Evolutionary conservation across 2,329 filamentous ascomycete genomes (phyloP).

Genomic region (Calycina marina): DNA sequence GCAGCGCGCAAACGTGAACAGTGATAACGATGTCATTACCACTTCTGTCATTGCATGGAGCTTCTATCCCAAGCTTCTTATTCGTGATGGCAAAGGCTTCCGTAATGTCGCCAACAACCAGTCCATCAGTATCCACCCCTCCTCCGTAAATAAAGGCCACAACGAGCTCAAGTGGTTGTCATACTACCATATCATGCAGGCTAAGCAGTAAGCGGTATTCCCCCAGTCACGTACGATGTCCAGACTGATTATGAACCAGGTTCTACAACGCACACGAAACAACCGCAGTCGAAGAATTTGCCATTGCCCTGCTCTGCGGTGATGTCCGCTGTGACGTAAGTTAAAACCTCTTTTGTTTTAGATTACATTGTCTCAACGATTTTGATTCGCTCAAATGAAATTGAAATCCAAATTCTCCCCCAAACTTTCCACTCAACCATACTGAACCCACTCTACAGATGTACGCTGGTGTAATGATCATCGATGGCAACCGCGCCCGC

Average conservation of each 20-base stretch:
- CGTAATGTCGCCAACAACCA: conserved; percentile 91
- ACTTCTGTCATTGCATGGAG: conserved; percentile 80
- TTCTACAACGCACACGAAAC: conserved; percentile 87
- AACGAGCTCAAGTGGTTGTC: conserved; percentile 66
- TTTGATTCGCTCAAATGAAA: too few species aligned
- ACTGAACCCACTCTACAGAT: conserved; percentile 34
- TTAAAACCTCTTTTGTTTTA: background rate
- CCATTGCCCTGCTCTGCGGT: conserved; percentile 72
- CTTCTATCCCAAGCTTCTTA: conserved; percentile 87
- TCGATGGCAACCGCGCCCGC: conserved; percentile 76
- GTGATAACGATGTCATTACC: conserved; percentile 64
- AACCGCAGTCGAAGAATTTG: conserved; percentile 64
- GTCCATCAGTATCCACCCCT: conserved; percentile 71
- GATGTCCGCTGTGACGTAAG: conserved; percentile 74
- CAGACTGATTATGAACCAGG: too few species aligned
- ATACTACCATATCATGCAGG: conserved; percentile 97
- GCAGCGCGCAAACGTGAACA: conserved; percentile 57
- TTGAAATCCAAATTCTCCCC: too few species aligned
- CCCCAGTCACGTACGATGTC: too few species aligned
- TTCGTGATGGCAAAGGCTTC: conserved; percentile 72
- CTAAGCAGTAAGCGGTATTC: conserved; percentile 55
- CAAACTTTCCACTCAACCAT: conserved; percentile 1
- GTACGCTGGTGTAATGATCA: conserved; percentile 71
- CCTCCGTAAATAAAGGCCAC: conserved; percentile 70
- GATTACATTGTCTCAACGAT: too few species aligned